phyloP scores from a whole-genome alignment of 2,329 filamentous ascomycete species.

The Colletotrichum aenigma region DNA sequence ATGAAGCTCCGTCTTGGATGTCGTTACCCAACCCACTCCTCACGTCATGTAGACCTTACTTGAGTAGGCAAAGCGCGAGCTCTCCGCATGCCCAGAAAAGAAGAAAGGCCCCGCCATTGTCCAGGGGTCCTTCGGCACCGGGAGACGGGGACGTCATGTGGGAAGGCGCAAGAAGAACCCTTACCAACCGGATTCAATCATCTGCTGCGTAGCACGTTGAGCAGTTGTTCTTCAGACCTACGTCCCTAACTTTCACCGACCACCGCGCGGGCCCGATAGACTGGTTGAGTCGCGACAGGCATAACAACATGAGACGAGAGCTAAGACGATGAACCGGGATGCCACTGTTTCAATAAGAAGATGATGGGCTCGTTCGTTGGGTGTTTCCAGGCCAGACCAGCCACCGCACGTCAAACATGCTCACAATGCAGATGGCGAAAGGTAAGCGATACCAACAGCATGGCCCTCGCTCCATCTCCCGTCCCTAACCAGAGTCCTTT shows the following conservation, averaged over 20 bases:
- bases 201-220: background rate
- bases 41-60: conserved; percentile 2
- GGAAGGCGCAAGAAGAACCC: background rate
- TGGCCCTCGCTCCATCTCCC: background rate
- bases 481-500: background rate
- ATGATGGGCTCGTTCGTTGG: conserved; percentile 23
- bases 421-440: conserved; percentile 26
- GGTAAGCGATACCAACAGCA: background rate
- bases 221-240: background rate
- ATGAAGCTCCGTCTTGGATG: background rate
- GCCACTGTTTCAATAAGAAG: background rate
- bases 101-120: background rate
- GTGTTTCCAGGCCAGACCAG: conserved; percentile 19
- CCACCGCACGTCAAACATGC: conserved; percentile 24
- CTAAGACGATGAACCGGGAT: background rate
- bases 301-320: conserved; percentile 1
- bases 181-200: background rate
- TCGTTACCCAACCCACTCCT: conserved; percentile 14
- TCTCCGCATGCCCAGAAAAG: background rate
- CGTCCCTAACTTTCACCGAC: background rate
- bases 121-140: background rate
- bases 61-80: background rate
- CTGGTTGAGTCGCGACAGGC: background rate
- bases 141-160: background rate
- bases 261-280: background rate